These are phyloP conservation scores for Ambrosia hybrid DNA, from an alignment of 140 eudicot genomes.

Conservation along the genomic window DNA sequence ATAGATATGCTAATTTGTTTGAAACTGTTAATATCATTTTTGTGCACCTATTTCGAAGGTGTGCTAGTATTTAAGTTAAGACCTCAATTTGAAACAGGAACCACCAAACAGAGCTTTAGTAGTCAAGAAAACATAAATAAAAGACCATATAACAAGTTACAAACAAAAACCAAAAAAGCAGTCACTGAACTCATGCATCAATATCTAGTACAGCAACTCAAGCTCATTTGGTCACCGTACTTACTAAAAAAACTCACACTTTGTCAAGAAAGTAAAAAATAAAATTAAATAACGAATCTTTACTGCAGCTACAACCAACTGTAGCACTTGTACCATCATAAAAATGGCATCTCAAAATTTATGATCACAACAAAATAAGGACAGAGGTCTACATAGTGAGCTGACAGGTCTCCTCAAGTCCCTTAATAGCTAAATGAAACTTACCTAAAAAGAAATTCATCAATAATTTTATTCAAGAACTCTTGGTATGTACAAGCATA, in stretches of 20 bases:
- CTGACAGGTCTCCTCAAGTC: constrained; percentile 5
- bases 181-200: neutral
- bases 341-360: no score
- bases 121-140: constrained; percentile 8
- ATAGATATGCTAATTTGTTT: no score
- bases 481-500: neutral
- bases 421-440: neutral
- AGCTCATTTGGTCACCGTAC: neutral
- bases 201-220: neutral
- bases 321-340: neutral
- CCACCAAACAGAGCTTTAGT: neutral
- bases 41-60: neutral
- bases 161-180: no score
- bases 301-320: neutral
- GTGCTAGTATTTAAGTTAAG: neutral
- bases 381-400: no score
- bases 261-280: neutral
- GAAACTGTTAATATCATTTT: neutral
- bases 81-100: neutral
- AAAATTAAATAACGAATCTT: neutral
- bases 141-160: neutral
- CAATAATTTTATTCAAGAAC: constrained; percentile 6
- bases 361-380: no score
- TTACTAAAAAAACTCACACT: neutral
- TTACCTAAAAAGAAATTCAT: neutral